These are phyloP conservation scores for Citrullus colocynthis DNA, from an alignment of 306 rosid species.

Conservation along the genomic window DNA sequence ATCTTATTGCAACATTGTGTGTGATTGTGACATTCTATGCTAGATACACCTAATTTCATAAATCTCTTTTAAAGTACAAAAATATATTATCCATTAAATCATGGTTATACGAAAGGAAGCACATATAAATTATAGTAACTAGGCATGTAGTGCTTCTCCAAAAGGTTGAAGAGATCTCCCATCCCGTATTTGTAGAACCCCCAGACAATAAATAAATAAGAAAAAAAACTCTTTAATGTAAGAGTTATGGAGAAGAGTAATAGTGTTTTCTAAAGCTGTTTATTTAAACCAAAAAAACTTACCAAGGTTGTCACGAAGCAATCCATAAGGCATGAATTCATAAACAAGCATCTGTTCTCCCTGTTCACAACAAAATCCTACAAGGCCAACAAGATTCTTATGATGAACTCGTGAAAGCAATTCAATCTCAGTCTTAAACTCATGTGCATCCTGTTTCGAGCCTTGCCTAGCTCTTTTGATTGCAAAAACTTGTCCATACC, in stretches of 20 bases:
- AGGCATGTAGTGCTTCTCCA: no score
- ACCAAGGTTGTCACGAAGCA: conserved; percentile 62
- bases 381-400: conserved; percentile 60
- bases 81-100: no score
- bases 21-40: no score
- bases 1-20: no score
- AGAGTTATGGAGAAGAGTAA: not conserved
- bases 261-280: not conserved
- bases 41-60: no score
- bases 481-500: conserved; percentile 52
- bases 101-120: no score
- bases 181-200: no score
- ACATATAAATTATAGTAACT: no score
- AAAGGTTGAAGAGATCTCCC: no score
- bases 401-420: conserved; percentile 86
- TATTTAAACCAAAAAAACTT: not conserved
- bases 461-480: conserved; percentile 55
- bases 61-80: no score
- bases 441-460: conserved; percentile 55
- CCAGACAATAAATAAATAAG: no score
- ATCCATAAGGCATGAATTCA: conserved; percentile 62
- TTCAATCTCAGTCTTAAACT: conserved; percentile 80
- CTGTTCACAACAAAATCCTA: conserved; percentile 66
- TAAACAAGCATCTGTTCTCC: conserved; percentile 84
- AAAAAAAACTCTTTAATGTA: not conserved